Evolutionary conservation across 2,329 filamentous ascomycete species (phyloP), one percentile per base, ranked within the genome.

Genomic region (Diaporthe helianthi): DNA sequence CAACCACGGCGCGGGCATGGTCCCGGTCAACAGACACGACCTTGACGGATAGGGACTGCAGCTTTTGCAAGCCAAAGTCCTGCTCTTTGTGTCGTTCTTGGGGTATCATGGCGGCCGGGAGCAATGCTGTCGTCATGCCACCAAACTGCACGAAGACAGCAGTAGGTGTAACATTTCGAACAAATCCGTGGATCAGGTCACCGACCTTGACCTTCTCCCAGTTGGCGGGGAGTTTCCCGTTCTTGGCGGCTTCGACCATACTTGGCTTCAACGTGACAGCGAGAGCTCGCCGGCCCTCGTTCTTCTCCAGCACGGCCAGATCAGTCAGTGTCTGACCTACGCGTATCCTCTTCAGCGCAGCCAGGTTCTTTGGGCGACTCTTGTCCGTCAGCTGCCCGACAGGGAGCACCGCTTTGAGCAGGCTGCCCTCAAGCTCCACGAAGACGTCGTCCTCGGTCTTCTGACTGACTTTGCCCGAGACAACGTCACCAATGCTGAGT

Each of bases 61-160:
- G 86, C 76, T 90, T 92, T 68, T 89, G 86, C 78, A 97, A 82
- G 19, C 94, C 94, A 79, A 97, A 98, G 68, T 92, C 88, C 3
- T 90, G 86, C 73, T 91, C 84, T 15, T 84, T 82, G 55, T 89
- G 85, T 72, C 88, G 87, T 46, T 93, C 92, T n/a, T 89, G 84
- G 2, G 91, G 85, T 58, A 99, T 84, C 75, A 94, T 90, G 24
- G 88, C 89, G 80, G 93, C 95, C 46, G 94, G 93, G 36, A 98
- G 83, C 51, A 98, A 82, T 17, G 93, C 95, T 54, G 89, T 92
- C 22, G 97, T 81, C 41, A 88, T 89, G 74, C 90, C 92, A 49
- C 90, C 89, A 78, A 98, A 98, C 76, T 97, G 91, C n/a, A 98
- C 87, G 75, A 97, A 98, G 13, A 94, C 85, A 52, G 92, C 93